Percentiles rank a stretch among this genome's conserved stretches.
These are phyloP conservation scores for Cutaneotrichosporon cavernicola DNA, from an alignment of 1,284 basidiomycete genomes.

Conservation along the genomic window DNA sequence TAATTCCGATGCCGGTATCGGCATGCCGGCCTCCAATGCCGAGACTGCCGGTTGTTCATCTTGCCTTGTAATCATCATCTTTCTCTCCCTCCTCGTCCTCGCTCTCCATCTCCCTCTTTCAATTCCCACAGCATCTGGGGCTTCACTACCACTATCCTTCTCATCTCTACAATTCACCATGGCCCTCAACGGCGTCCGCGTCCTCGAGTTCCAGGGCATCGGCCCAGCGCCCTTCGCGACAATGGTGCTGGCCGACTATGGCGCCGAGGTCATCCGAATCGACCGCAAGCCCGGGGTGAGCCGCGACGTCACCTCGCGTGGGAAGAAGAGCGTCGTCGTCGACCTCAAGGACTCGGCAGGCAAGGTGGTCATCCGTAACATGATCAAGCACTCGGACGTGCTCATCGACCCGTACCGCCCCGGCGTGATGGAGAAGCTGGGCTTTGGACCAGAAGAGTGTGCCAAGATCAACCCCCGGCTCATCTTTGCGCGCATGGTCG, in stretches of 20 bases:
- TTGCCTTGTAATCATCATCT: neutral
- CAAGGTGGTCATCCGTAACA: constrained; percentile 11
- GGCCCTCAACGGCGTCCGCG: constrained; percentile 10
- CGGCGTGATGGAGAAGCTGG: constrained; percentile 27
- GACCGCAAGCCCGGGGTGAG: constrained; percentile 18
- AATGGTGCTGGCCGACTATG: constrained; percentile 25
- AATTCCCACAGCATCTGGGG: neutral
- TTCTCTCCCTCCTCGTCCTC: neutral
- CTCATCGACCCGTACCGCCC: constrained; percentile 27
- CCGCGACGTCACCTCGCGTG: constrained; percentile 18
- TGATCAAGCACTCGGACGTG: constrained; percentile 17
- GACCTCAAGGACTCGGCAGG: constrained; percentile 19
- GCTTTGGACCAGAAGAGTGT: constrained; percentile 15
- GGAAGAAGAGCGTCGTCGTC: constrained; percentile 17
- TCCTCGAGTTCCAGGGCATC: constrained; percentile 12
- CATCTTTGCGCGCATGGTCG: constrained; percentile 26
- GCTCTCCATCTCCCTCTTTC: neutral
- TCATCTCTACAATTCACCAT: neutral
- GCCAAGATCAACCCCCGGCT: constrained; percentile 20
- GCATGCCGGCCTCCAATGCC: neutral
- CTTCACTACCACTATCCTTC: neutral
- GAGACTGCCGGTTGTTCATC: neutral
- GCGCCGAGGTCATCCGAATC: constrained; percentile 20
- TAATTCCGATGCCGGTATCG: neutral
- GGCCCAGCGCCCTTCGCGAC: constrained; percentile 19